These are phyloP conservation scores for Acephala macrosclerotiorum DNA, from an alignment of 2,329 filamentous ascomycete genomes.

Conservation along the genomic window DNA sequence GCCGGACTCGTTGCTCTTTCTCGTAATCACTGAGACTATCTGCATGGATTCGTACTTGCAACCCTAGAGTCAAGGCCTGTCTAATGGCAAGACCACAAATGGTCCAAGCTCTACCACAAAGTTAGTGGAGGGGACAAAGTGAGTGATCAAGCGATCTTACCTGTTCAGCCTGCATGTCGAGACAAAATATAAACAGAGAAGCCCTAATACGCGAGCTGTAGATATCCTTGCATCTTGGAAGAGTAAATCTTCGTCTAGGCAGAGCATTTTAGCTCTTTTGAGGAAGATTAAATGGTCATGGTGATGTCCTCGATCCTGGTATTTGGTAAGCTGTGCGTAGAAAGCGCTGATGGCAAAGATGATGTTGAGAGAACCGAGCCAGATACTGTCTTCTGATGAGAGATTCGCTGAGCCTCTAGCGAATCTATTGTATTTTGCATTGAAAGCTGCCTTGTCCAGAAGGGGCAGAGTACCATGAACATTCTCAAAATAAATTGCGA, in stretches of 20 bases:
- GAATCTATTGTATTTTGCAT: slow-evolving; percentile 27
- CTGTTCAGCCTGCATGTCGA: slow-evolving; percentile 36
- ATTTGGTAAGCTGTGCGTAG: slow-evolving; percentile 31
- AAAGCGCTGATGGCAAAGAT: slow-evolving; percentile 37
- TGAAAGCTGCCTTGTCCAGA: slow-evolving; percentile 31
- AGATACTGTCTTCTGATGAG: slow-evolving; percentile 27
- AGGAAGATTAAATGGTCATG: slow-evolving; percentile 35
- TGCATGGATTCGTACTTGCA: slow-evolving; percentile 36
- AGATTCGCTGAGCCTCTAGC: slow-evolving; percentile 16
- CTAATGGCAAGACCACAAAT: slow-evolving; percentile 37
- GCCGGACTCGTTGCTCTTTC: slow-evolving; percentile 37
- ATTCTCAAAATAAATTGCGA: slow-evolving; percentile 35
- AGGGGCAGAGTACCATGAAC: slow-evolving; percentile 35
- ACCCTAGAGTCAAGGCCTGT: slow-evolving; percentile 34
- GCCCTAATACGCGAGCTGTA: slow-evolving; percentile 29
- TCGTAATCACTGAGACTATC: slow-evolving; percentile 32
- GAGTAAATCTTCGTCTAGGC: slow-evolving; percentile 28
- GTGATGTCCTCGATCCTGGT: slow-evolving; percentile 16
- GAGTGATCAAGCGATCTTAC: slow-evolving; percentile 18
- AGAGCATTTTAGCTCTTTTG: slow-evolving; percentile 35
- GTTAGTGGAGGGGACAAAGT: neutral
- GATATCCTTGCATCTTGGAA: slow-evolving; percentile 34
- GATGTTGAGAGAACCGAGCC: slow-evolving; percentile 36
- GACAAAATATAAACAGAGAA: slow-evolving; percentile 39
- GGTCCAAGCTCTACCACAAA: slow-evolving; percentile 35